Conservation (phyloP, 495 filamentous ascomycete species). For the Bacidia rubella region DNA sequence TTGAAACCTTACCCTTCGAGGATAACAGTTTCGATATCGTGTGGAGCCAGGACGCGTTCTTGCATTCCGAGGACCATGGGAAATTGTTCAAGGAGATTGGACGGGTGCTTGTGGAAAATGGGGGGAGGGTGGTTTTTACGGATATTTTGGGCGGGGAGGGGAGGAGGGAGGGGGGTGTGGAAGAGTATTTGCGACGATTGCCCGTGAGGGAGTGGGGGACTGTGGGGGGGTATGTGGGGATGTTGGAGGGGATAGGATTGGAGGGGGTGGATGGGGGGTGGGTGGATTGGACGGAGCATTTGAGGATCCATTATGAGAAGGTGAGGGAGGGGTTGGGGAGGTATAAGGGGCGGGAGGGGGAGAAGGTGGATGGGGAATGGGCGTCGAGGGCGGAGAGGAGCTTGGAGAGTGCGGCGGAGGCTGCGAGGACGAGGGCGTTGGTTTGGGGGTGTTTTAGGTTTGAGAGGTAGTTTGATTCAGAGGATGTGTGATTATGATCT, state of each 20-base stretch:
- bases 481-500: too few relatives aligned
- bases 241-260: neutral
- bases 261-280: slow-evolving; percentile 8
- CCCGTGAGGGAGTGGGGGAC: slow-evolving; percentile 3
- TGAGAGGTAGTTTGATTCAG: neutral
- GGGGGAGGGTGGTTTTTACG: slow-evolving; percentile 11
- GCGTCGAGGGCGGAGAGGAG: neutral
- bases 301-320: slow-evolving; percentile 11
- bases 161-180: slow-evolving; percentile 3
- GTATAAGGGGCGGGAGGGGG: slow-evolving; percentile 6
- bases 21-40: slow-evolving; percentile 7
- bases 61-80: slow-evolving; percentile 7
- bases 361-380: neutral
- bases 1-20: slow-evolving; percentile 9
- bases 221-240: neutral
- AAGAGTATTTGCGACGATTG: slow-evolving; percentile 8
- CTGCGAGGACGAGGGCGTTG: neutral
- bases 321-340: slow-evolving; percentile 7
- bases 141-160: slow-evolving; percentile 11
- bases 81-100: slow-evolving; percentile 10
- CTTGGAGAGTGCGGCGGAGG: neutral
- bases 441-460: slow-evolving; percentile 1
- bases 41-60: slow-evolving; percentile 15
- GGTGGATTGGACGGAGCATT: slow-evolving; percentile 9
- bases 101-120: slow-evolving; percentile 8